phyloP scores from a whole-genome alignment of 805 yeast genomes.

The Tetrapisispora namnaoensis region DNA sequence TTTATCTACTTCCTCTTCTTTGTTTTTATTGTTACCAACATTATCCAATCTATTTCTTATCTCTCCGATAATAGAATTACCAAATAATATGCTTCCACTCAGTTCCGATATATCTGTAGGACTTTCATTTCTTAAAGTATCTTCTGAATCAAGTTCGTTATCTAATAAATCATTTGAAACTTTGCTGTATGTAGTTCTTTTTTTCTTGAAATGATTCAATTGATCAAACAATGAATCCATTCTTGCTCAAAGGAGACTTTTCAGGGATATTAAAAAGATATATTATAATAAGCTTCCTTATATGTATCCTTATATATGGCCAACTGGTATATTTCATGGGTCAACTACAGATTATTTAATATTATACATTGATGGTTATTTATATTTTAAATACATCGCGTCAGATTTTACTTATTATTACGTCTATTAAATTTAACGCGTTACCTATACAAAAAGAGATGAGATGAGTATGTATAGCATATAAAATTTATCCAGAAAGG shows the following conservation, averaged over 20 bases:
- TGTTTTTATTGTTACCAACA: neutral
- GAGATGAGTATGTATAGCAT: neutral
- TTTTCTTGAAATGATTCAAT: slow-evolving; percentile 9
- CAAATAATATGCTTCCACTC: slow-evolving; percentile 21
- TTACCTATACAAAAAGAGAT: neutral
- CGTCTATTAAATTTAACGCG: neutral
- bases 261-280: no score
- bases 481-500: no score
- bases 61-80: slow-evolving; percentile 11
- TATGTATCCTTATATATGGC: no score
- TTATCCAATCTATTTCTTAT: slow-evolving; percentile 18
- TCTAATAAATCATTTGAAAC: slow-evolving; percentile 4
- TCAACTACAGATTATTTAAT: no score
- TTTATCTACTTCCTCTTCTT: neutral
- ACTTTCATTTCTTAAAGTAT: neutral
- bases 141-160: slow-evolving; percentile 5
- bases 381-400: neutral
- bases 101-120: neutral
- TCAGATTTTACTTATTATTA: neutral
- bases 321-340: no score
- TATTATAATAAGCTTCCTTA: no score
- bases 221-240: slow-evolving; percentile 22
- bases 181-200: slow-evolving; percentile 20
- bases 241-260: neutral
- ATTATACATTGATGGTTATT: no score